phyloP scores from a whole-genome alignment of 495 filamentous ascomycete genomes.

The Hypoxylon intermedium region DNA sequence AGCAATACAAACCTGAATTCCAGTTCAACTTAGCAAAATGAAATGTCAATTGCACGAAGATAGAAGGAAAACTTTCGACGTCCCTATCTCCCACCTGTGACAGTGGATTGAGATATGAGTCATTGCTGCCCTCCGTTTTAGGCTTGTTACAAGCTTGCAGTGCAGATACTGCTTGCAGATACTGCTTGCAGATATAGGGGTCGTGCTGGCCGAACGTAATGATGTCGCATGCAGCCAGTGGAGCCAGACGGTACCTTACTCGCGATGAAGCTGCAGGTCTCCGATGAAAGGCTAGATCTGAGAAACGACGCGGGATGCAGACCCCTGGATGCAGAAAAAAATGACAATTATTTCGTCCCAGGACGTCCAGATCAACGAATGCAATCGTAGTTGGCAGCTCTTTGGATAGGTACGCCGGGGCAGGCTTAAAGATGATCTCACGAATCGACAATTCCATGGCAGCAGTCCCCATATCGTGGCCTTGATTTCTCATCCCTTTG shows the following conservation, averaged over 20 bases:
- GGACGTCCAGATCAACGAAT: slow-evolving; percentile 28
- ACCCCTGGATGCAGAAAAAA: slow-evolving; percentile 18
- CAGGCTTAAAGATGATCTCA: slow-evolving; percentile 26
- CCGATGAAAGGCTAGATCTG: slow-evolving; percentile 39
- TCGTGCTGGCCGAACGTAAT: slow-evolving; percentile 37
- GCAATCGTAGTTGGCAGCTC: slow-evolving; percentile 12
- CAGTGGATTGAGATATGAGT: slow-evolving; percentile 30
- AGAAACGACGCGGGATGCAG: slow-evolving; percentile 31
- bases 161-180: too few species aligned
- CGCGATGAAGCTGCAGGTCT: slow-evolving; percentile 38
- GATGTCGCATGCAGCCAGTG: slow-evolving; percentile 36
- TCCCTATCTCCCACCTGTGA: slow-evolving; percentile 20
- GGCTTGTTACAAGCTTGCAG: slow-evolving; percentile 18
- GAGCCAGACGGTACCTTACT: slow-evolving; percentile 35
- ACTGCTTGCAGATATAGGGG: slow-evolving; percentile 31
- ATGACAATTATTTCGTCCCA: slow-evolving; percentile 5
- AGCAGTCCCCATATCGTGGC: slow-evolving; percentile 29
- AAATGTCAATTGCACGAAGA: slow-evolving; percentile 32
- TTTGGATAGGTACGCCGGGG: slow-evolving; percentile 28
- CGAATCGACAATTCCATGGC: slow-evolving; percentile 30
- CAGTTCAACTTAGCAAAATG: slow-evolving; percentile 26
- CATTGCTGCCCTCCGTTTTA: slow-evolving; percentile 22
- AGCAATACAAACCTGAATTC: slow-evolving; percentile 27
- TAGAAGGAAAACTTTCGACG: slow-evolving; percentile 5
- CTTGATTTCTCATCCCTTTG: slow-evolving; percentile 39